phyloP scores from a whole-genome alignment of 345 rosid genomes.

The Ceriops zippeliana region DNA sequence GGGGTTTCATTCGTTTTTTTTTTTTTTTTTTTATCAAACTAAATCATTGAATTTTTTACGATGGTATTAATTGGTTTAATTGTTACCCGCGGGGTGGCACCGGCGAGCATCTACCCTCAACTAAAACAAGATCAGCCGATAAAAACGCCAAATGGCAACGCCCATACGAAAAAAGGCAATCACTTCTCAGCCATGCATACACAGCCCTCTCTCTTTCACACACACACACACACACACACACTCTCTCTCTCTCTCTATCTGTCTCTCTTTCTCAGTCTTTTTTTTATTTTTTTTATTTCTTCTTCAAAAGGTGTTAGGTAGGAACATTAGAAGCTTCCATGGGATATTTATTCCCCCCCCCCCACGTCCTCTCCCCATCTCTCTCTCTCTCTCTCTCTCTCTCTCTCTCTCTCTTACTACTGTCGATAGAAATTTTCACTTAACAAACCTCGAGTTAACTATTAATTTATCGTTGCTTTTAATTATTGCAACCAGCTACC shows the following conservation, averaged over 20 bases:
- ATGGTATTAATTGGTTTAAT: no score
- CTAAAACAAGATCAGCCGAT: not conserved
- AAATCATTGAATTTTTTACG: no score
- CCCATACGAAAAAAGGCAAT: not conserved
- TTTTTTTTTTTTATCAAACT: no score
- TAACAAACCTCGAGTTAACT: not conserved
- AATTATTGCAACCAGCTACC: constrained; percentile 26
- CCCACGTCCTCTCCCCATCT: not conserved
- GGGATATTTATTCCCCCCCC: constrained; percentile 5
- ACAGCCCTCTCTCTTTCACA: constrained; percentile 7
- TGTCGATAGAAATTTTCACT: not conserved
- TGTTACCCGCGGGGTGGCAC: not conserved
- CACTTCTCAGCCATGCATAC: constrained; percentile 31
- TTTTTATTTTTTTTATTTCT: not conserved
- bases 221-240: no score
- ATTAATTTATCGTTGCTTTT: not conserved
- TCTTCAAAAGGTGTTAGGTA: constrained; percentile 53
- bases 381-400: not conserved
- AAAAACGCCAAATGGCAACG: not conserved
- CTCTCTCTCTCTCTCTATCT: no score
- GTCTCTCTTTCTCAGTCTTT: no score
- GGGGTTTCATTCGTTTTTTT: no score
- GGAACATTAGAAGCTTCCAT: constrained; percentile 47
- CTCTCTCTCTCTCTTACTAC: not conserved
- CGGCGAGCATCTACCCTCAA: not conserved